phyloP scores from a whole-genome alignment of 2,329 filamentous ascomycete species.

The Claviceps digitariae region DNA sequence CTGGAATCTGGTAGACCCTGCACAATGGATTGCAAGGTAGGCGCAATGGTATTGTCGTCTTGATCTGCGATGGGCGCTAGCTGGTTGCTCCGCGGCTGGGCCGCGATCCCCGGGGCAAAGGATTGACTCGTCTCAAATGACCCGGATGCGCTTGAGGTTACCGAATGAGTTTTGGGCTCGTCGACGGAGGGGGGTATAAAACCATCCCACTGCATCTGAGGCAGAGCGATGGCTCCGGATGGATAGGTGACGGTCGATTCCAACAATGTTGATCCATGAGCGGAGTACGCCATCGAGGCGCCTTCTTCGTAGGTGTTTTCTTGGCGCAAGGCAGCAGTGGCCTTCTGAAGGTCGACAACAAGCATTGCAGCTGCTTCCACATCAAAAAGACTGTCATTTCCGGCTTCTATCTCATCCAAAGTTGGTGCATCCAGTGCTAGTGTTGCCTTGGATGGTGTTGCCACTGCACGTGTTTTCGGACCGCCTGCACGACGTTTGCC shows the following conservation, averaged over 20 bases:
- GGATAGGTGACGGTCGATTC: slow-evolving; percentile 67
- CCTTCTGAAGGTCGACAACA: slow-evolving; percentile 96
- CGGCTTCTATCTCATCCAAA: slow-evolving; percentile 84
- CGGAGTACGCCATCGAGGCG: slow-evolving; percentile 56
- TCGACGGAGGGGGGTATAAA: slow-evolving; percentile 60
- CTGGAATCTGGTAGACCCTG: slow-evolving; percentile 56
- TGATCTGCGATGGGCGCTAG: slow-evolving; percentile 58
- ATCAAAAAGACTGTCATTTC: slow-evolving; percentile 82
- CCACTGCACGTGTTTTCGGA: slow-evolving; percentile 51
- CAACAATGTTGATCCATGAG: slow-evolving; percentile 57
- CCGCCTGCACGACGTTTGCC: slow-evolving; percentile 69
- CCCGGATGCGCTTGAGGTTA: slow-evolving; percentile 48
- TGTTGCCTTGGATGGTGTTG: slow-evolving; percentile 58
- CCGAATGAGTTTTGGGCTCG: slow-evolving; percentile 64
- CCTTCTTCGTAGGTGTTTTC: slow-evolving; percentile 42
- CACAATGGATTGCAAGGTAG: slow-evolving; percentile 58
- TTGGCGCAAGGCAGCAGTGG: slow-evolving; percentile 54
- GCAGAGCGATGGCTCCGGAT: slow-evolving; percentile 65
- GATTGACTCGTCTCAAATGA: slow-evolving; percentile 56
- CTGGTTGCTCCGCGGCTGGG: slow-evolving; percentile 46
- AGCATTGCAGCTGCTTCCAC: slow-evolving; percentile 97
- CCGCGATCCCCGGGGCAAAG: slow-evolving; percentile 43
- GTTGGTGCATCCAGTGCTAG: slow-evolving; percentile 72
- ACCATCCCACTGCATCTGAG: slow-evolving; percentile 83
- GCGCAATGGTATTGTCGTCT: slow-evolving; percentile 43